phyloP scores from a whole-genome alignment of 2,329 filamentous ascomycete species.

The Penicillium sp. region DNA sequence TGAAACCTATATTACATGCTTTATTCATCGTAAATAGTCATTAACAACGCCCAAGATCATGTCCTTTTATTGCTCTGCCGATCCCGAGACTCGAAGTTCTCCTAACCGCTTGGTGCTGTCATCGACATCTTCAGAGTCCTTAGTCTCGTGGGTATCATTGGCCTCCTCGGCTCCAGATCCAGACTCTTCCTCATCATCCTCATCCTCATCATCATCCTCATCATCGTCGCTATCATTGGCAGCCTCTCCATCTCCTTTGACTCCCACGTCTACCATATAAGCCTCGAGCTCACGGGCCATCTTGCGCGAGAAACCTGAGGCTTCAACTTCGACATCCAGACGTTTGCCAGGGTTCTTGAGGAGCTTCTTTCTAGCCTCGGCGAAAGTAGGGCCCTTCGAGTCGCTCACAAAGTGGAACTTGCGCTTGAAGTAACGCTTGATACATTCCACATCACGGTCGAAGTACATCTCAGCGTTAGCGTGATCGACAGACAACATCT shows the following conservation, averaged over 20 bases:
- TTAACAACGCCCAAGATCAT: conserved; percentile 18
- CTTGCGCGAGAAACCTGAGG: conserved; percentile 93
- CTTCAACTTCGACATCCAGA: conserved; percentile 84
- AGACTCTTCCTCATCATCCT: conserved; percentile 36
- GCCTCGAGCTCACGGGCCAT: conserved; percentile 92
- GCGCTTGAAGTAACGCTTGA: conserved; percentile 89
- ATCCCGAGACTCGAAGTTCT: conserved; percentile 35
- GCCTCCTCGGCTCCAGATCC: conserved; percentile 36
- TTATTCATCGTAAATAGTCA: conserved; percentile 31
- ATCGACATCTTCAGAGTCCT: conserved; percentile 20
- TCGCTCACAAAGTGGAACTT: conserved; percentile 85
- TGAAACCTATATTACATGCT: conserved; percentile 24
- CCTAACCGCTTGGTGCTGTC: conserved; percentile 34
- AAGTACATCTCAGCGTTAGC: conserved; percentile 96
- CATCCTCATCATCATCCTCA: conserved; percentile 40
- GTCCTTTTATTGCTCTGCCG: conserved; percentile 16
- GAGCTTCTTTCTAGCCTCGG: conserved; percentile 74
- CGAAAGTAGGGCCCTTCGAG: conserved; percentile 79
- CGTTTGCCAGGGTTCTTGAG: conserved; percentile 62
- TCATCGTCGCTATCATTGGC: conserved; percentile 33
- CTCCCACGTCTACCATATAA: conserved; percentile 75
- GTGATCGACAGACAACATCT: conserved; percentile 96
- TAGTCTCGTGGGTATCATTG: conserved; percentile 38
- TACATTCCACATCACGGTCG: conserved; percentile 89
- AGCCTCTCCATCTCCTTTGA: conserved; percentile 53